Conservation (phyloP, 1,284 basidiomycete species). For the Veloboletus limbatus region DNA sequence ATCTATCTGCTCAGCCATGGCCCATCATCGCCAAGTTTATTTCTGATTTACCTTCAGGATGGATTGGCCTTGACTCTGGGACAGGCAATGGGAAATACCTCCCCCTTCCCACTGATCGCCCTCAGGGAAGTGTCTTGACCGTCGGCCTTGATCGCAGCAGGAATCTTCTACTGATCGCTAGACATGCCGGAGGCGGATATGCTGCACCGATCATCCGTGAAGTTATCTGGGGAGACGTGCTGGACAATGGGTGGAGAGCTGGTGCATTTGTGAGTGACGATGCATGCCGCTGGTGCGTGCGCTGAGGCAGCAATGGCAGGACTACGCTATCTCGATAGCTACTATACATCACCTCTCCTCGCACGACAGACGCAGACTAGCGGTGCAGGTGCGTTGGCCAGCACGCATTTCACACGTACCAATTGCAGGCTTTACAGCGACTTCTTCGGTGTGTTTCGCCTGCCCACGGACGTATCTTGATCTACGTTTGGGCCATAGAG, state of each 20-base stretch:
- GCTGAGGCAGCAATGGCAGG: slow-evolving; percentile 45
- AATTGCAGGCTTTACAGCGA: slow-evolving; percentile 41
- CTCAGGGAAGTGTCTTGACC: slow-evolving; percentile 61
- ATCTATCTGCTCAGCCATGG: slow-evolving; percentile 69
- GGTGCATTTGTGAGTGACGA: slow-evolving; percentile 72
- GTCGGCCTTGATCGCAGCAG: slow-evolving; percentile 82
- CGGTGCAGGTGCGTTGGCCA: slow-evolving; percentile 59
- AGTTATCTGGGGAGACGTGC: slow-evolving; percentile 72
- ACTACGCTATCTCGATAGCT: slow-evolving; percentile 93
- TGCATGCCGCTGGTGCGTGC: neutral
- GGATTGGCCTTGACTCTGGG: slow-evolving; percentile 90
- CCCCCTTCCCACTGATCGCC: slow-evolving; percentile 58
- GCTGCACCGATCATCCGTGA: slow-evolving; percentile 47
- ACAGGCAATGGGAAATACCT: slow-evolving; percentile 99
- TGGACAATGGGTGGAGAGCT: slow-evolving; percentile 66
- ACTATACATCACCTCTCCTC: slow-evolving; percentile 94
- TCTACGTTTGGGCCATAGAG: slow-evolving; percentile 99
- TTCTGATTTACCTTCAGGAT: slow-evolving; percentile 68
- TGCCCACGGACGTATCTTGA: slow-evolving; percentile 72
- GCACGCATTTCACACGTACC: neutral
- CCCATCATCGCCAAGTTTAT: slow-evolving; percentile 88
- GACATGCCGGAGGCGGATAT: slow-evolving; percentile 45
- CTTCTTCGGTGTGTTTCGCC: slow-evolving; percentile 65
- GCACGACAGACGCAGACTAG: slow-evolving; percentile 61
- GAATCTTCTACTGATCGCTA: slow-evolving; percentile 77